Evolutionary conservation across 176 grass and related monocot species (phyloP), one percentile per base, ranked within the genome.

Genomic region (Aegilops bicornis): DNA sequence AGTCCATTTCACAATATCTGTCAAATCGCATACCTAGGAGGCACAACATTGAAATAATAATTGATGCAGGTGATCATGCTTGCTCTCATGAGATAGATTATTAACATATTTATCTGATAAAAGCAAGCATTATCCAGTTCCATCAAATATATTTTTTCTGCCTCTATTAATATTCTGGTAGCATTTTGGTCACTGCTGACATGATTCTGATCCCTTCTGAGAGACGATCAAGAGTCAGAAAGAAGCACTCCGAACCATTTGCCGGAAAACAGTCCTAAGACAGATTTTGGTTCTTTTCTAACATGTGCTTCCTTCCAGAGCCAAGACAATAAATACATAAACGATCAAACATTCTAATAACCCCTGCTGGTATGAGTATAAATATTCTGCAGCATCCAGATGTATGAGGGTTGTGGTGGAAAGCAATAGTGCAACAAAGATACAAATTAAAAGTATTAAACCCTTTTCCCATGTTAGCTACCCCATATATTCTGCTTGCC

Each of bases 181-280:
- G 17, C 31, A 35, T 33, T 69, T 37, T 33, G 19, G 32, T 43
- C n/a, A 20, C 14, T 43, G 8, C 13, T 11, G 64, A 45, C 61
- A 64, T 20, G 36, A 64, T 42, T 80, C 15, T 80, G n/a, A 43
- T 12, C 23, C 36, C 15, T 29, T 43, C 59, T 24, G 9, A 43
- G 59, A 64, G 64, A 29, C 23, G 45, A 65, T 80, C 78, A 80
- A 39, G 64, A 19, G 58, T 40, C 78, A 43, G 62, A 80, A 60
- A 35, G n/a, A 64, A 43, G 60, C 4, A 11, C 2, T 64, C 32
- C 16, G 5, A 30, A 43, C 35, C 33, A 64, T 79, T 54, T 79
- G 2, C 52, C 36, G 33, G 32, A 61, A 61, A 79, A 39, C 30
- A 62, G 33, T 14, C 12, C 1, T 37, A 60, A 9, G 11, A 39